Evolutionary conservation across 805 yeast genomes (phyloP), one percentile per base, ranked within the genome.

Genomic region (Yamadazyma sp.): DNA sequence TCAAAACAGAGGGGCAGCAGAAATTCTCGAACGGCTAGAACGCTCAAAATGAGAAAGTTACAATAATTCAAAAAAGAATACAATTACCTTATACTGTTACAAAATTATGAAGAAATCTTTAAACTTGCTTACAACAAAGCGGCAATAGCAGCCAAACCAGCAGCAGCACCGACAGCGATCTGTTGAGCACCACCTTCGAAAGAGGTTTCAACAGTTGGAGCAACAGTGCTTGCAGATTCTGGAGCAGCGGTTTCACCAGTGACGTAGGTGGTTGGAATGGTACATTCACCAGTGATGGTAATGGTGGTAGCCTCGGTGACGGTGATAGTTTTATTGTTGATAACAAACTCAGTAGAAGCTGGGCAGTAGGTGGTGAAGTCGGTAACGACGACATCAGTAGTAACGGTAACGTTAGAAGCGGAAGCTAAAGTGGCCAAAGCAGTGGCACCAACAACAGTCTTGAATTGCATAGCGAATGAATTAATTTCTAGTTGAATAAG

Each of bases 201-300:
- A 31, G 54, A 55, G 36, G 56, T 42, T 44, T 59, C 52, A 37
- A 57, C 51, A 32, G 56, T 47, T 42, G 62, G 47, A 26, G 51
- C 52, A 40, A 53, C 49, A 31, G 37, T 23, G 22, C 47, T 41
- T 27, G 57, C 49, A n/a, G 32, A 16, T 6, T 14, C 24, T 18
- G 32, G 31, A 25, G 57, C 41, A 33, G 49, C 46, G 26, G 44
- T 28, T 41, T 58, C 44, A 16, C 58, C 35, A 45, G 59, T 51
- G 35, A 54, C 57, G 57, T 56, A 57, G 52, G 69, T 66, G 65
- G 71, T 63, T 58, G 79, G 73, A 56, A 79, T 55, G 58, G 91
- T 84, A 74, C 95, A 86, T 60, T 90, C 90, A 74, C 86, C 82
- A 55, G 95, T 83, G 77, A 85, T 75, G 62, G 93, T 85, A 55